Conservation (phyloP, 495 filamentous ascomycete species). For the Penicillium lagena region DNA sequence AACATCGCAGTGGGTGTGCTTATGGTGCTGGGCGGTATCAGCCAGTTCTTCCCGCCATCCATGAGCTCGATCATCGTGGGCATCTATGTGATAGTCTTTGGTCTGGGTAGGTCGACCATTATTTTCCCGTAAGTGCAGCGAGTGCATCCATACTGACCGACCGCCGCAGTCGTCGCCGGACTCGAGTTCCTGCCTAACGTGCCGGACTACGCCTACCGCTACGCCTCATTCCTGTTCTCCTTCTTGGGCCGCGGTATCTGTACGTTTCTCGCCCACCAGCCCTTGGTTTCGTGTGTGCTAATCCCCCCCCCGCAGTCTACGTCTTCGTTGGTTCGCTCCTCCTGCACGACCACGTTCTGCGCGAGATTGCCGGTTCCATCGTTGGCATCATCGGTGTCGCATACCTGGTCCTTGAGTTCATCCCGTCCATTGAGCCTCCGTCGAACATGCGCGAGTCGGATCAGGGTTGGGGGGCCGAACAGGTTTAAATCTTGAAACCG, state of each 20-base stretch:
- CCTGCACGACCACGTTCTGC: constrained; percentile 52
- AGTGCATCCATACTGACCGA: constrained; percentile 3
- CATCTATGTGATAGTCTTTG: constrained; percentile 83
- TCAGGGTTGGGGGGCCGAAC: constrained; percentile 85
- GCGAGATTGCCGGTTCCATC: constrained; percentile 61
- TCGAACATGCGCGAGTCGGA: constrained; percentile 95
- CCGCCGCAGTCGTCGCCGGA: constrained; percentile 31
- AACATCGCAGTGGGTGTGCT: constrained; percentile 84
- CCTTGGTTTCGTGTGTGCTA: constrained; percentile 12
- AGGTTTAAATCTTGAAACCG: constrained; percentile 51
- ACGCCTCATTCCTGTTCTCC: constrained; percentile 95
- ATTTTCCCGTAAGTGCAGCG: not conserved
- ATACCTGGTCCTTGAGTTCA: constrained; percentile 84
- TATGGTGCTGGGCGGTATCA: constrained; percentile 86
- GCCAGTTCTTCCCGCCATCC: constrained; percentile 62
- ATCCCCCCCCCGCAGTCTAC: constrained; percentile 62
- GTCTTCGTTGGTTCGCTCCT: constrained; percentile 88
- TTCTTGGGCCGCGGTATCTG: constrained; percentile 94
- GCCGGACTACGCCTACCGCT: constrained; percentile 83
- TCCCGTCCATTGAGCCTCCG: constrained; percentile 93
- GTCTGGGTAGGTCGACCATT: constrained; percentile 56
- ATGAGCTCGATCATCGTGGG: constrained; percentile 63
- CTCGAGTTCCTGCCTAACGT: constrained; percentile 79
- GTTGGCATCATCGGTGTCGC: constrained; percentile 70
- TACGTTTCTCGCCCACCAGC: constrained; percentile 42